Evolutionary conservation across 371 early-diverging fungal genomes (phyloP).

Genomic region (Mortierella sp.): DNA sequence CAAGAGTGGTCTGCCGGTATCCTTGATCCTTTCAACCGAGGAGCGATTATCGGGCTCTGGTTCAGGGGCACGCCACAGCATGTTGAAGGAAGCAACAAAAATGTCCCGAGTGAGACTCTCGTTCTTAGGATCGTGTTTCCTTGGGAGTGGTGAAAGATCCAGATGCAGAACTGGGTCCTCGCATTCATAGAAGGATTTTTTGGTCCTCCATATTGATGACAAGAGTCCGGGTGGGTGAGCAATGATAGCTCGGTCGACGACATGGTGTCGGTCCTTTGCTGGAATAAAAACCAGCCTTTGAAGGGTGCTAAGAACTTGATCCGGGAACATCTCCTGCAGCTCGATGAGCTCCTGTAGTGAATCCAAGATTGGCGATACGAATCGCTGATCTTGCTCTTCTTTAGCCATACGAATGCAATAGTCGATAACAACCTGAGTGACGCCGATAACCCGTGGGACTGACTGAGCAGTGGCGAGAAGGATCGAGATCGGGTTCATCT

Average conservation of each 20-base stretch:
- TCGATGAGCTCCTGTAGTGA: background rate
- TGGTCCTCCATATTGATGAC: constrained; percentile 4
- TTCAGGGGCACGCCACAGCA: constrained; percentile 5
- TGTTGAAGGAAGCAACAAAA: constrained; percentile 18
- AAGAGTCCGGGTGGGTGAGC: constrained; percentile 5
- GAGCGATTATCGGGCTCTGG: background rate
- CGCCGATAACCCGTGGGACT: background rate
- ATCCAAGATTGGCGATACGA: background rate
- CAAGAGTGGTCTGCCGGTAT: background rate
- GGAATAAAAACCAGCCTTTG: constrained; percentile 3
- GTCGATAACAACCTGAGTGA: constrained; percentile 8
- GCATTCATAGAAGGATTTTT: constrained; percentile 6
- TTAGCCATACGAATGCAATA: constrained; percentile 15
- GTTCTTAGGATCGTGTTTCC: constrained; percentile 4
- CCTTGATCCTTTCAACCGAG: background rate
- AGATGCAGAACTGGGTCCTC: constrained; percentile 13
- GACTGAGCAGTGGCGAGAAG: background rate
- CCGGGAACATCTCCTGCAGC: background rate
- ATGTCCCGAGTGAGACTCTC: constrained; percentile 17
- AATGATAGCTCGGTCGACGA: constrained; percentile 15
- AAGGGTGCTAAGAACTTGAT: background rate
- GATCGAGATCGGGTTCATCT: background rate
- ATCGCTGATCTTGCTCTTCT: background rate
- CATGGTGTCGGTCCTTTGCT: background rate
- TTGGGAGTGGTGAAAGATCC: background rate